phyloP scores from a whole-genome alignment of 257 asterid species.

The Coffea eugenioides region DNA sequence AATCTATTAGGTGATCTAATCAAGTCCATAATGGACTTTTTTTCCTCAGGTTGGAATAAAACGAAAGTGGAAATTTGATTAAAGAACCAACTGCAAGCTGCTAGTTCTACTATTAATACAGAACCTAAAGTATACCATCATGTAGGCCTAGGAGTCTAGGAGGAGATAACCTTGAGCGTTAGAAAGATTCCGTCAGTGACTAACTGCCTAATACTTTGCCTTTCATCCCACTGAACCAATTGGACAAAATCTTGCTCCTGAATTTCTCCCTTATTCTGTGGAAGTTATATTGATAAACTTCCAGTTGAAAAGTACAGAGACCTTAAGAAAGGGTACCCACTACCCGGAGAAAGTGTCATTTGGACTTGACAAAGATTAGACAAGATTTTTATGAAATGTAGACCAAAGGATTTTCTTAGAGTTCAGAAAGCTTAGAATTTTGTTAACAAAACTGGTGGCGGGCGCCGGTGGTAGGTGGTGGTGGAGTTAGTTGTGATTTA shows the following conservation, averaged over 20 bases:
- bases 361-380: not conserved
- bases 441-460: not conserved
- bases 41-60: not conserved
- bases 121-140: no score
- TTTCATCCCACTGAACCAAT: not conserved
- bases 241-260: not conserved
- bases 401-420: not conserved
- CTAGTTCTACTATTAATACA: not conserved
- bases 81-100: not conserved
- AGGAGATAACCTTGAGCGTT: not conserved
- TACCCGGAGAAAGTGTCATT: not conserved
- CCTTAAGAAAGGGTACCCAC: not conserved
- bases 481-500: not conserved
- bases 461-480: constrained; percentile 5
- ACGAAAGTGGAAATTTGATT: not conserved
- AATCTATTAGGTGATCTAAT: not conserved
- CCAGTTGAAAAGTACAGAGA: not conserved
- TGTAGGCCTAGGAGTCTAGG: no score
- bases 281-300: not conserved
- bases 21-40: not conserved
- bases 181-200: not conserved
- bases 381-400: not conserved
- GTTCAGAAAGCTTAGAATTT: not conserved
- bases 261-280: not conserved
- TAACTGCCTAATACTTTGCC: not conserved